A percentile compares a stretch with the other conserved stretches of the same genome.
These are phyloP conservation scores for Fusarium algeriense DNA, from an alignment of 2,329 filamentous ascomycete genomes.

Conservation along the genomic window DNA sequence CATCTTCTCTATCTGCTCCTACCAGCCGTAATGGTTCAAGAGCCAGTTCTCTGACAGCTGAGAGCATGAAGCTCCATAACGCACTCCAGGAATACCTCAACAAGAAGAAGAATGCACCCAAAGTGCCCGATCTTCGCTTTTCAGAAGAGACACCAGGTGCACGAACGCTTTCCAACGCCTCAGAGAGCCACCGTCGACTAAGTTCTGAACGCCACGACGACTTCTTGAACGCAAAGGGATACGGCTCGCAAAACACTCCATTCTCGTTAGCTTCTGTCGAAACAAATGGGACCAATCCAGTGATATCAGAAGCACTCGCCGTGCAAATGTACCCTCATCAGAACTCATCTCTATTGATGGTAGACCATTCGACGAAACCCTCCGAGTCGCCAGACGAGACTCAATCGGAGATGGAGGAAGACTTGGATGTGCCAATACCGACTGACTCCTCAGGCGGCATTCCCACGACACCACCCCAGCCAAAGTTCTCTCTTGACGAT, in stretches of 20 bases:
- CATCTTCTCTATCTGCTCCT: constrained; percentile 72
- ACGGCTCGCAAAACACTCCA: constrained; percentile 69
- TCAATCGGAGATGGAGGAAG: constrained; percentile 40
- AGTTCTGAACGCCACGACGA: constrained; percentile 67
- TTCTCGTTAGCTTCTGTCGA: constrained; percentile 73
- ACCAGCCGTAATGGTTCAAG: constrained; percentile 70
- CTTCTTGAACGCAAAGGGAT: constrained; percentile 63
- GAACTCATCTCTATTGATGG: constrained; percentile 72
- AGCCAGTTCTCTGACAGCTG: constrained; percentile 67
- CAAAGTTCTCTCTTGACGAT: constrained; percentile 62
- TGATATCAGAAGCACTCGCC: constrained; percentile 72
- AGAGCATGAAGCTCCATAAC: constrained; percentile 70
- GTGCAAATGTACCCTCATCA: constrained; percentile 74
- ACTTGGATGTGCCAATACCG: constrained; percentile 46
- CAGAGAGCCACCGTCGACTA: constrained; percentile 51
- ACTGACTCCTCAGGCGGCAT: constrained; percentile 55
- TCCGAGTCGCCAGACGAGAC: constrained; percentile 59
- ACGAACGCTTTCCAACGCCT: constrained; percentile 29
- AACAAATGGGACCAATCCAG: constrained; percentile 70
- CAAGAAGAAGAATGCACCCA: constrained; percentile 29
- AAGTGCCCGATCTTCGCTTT: constrained; percentile 32
- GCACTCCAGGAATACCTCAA: constrained; percentile 49
- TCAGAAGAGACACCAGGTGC: constrained; percentile 19
- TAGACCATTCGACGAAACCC: constrained; percentile 66
- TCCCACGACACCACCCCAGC: constrained; percentile 66